Evolutionary conservation across 2,329 filamentous ascomycete species (phyloP), one percentile per base, ranked within the genome.

Genomic region (Nigrograna mackinnonii): DNA sequence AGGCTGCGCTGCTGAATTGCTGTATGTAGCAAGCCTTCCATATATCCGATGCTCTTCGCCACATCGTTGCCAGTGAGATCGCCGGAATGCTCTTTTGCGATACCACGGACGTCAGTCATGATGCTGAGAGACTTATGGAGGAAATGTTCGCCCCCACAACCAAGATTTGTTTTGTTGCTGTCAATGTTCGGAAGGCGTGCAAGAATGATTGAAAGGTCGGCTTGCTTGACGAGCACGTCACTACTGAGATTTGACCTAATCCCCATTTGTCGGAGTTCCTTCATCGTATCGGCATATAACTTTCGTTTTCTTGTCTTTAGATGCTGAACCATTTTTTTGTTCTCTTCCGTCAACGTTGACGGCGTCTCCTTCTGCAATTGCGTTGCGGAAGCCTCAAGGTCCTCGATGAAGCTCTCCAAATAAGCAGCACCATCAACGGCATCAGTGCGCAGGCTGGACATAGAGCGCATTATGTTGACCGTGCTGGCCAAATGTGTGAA

Each of bases 231-330:
- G 14, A 97, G 75, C 32, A 86, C 77, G 60, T 88, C 83, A 12
- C 83, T 84, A 51, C 87, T 84, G 13, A 95, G 76, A 61, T 96
- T 96, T 39, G 85, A 84, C 56, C 86, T 86, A 56, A 99, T 82
- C 4, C 94, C 94, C 92, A 99, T 97, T 43, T 86, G 82, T 24
- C 90, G 84, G 20, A 96, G 74, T 17, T 85, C 82, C 59, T 89
- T 91, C 50, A 99, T 73, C 0, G 88, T 91, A 55, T 97, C 92
- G 1, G 90, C 88, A 57, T 95, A 94, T 12, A 97, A 79, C 55
- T 91, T 91, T 32, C 90, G 84, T 71, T 99, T 99, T 57, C 89
- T 82, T 3, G 83, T 84, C 74, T 96, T 97, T 54, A 97, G 82
- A 65, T 96, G 89, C 67, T 95, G 91, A 47, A 96, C 83, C 13